phyloP scores from a whole-genome alignment of 495 filamentous ascomycete species.

The Poronia punctata region DNA sequence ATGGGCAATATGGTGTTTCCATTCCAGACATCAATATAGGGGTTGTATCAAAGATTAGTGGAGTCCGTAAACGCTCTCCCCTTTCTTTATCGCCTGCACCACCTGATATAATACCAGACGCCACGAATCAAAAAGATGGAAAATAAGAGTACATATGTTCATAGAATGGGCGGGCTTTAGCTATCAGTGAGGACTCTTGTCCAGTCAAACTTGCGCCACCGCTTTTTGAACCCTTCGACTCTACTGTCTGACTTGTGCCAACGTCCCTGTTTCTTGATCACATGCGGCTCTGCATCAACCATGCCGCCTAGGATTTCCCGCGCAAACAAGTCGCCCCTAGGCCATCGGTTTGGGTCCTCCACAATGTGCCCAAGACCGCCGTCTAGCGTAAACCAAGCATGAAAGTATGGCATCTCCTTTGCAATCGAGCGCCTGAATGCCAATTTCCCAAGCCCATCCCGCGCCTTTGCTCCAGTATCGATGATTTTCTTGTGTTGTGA shows the following conservation, averaged over 20 bases:
- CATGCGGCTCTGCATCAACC: slow-evolving; percentile 73
- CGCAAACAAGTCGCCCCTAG: slow-evolving; percentile 87
- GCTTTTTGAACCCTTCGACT: slow-evolving; percentile 70
- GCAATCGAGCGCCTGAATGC: slow-evolving; percentile 79
- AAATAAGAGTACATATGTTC: neutral
- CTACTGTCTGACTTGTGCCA: slow-evolving; percentile 73
- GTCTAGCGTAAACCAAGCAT: slow-evolving; percentile 91
- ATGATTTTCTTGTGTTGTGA: slow-evolving; percentile 91
- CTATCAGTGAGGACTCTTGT: slow-evolving; percentile 63
- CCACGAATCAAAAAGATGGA: no score
- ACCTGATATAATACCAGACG: no score
- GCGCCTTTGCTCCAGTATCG: slow-evolving; percentile 67
- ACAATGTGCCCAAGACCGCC: slow-evolving; percentile 90
- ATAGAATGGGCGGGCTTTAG: slow-evolving; percentile 1
- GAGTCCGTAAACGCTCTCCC: no score
- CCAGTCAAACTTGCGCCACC: slow-evolving; percentile 95
- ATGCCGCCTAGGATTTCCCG: slow-evolving; percentile 90
- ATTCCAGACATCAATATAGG: no score
- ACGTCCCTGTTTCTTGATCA: slow-evolving; percentile 85
- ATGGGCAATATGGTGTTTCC: no score
- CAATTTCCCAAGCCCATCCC: slow-evolving; percentile 62
- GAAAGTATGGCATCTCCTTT: slow-evolving; percentile 99
- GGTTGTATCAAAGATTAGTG: no score
- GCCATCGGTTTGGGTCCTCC: slow-evolving; percentile 83
- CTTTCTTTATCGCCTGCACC: no score